Evolutionary conservation across 805 yeast genomes (phyloP), one percentile per base, ranked within the genome.

Genomic region (Yamadazyma ubonensis): DNA sequence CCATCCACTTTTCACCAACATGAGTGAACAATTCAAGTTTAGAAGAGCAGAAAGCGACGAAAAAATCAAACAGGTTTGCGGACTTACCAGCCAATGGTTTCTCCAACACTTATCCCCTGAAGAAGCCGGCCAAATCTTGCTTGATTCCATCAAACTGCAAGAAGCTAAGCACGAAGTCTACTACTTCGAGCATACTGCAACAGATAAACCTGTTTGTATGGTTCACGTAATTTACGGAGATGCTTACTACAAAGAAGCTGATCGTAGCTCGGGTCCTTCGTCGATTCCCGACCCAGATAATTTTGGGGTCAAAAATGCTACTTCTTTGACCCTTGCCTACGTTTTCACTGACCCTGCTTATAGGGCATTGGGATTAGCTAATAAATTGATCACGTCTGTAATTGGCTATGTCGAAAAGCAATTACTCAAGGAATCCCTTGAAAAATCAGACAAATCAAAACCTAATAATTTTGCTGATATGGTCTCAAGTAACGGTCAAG

Each of bases 281-380:
- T 49, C 61, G 3, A 43, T 51, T 10, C 69, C 71, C 1, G 63
- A 64, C 39, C 59, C 67, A 1, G 29, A 46, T 3, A 39, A 51
- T 29, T 51, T 65, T 38, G 71, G 71, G 0, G 65, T 67, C 5
- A 50, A 53, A n/a, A 51, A 52, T 34, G 54, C 52, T n/a, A 59
- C 58, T 6, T 49, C 57, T 2, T 48, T 67, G 27, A 36, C 53
- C 6, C 18, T 67, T 4, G 43, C 59, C 8, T 54, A 45, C 38
- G 68, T 66, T 3, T 57, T 57, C 44, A 59, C 63, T 9, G 43
- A 49, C 6, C 38, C 46, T 26, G 53, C 51, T 8, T 56, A 57
- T 38, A 46, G 70, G 17, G 50, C 49, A 2, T 44, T 53, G 29
- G 70, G 67, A 2, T 53, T 67, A 36, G 65, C 63, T 32, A 42